Base-by-base conservation (phyloP, 2,329 filamentous ascomycete genomes). In the Colletotrichum tofieldiae region DNA sequence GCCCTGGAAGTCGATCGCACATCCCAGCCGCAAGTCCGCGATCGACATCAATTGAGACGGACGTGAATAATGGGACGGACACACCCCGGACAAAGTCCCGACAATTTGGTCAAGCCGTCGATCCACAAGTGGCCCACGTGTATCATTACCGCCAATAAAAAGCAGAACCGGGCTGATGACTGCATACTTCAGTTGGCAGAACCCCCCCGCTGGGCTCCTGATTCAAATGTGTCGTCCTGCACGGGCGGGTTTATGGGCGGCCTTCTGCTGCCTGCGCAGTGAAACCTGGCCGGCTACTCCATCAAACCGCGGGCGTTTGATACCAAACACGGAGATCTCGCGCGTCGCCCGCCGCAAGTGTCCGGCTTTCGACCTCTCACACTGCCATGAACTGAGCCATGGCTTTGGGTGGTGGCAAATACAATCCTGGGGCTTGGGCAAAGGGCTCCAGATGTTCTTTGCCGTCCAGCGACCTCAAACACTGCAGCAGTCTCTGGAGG, bases 41-140 rank as follows among this genome's bases (percentile, higher is more conserved):
- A 68, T 68, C 49, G 49, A 63, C 49, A 45, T 29, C 49, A 68
- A 32, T 32, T 29, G 35, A 18, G 58, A 68, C 58, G 49, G 56
- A 68, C 29, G 8, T n/a, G 39, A 39, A 23, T 5, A 23, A 51
- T 62, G 56, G 55, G 58, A 68, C 51, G 47, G 7, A 56, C 35
- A 11, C 1, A 37, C 26, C 32, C 54, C 49, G 64, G 65, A 56
- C 49, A 45, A 12, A 55, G 41, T 45, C 37, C 62, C 62, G 51
- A 45, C 37, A 29, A 23, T 56, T 47, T 26, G 51, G 62, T 41
- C 62, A 56, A 41, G 37, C 29, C 29, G 39, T 54, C 20, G 37
- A 45, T 65, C 62, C 37, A 16, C 49, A 37, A 23, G 5, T 29
- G 32, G 12, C 14, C 32, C n/a, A 49, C 51, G 14, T 20, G 49